Conservation (phyloP, 139 green algal genomes). For the Chlorella vulgaris region DNA sequence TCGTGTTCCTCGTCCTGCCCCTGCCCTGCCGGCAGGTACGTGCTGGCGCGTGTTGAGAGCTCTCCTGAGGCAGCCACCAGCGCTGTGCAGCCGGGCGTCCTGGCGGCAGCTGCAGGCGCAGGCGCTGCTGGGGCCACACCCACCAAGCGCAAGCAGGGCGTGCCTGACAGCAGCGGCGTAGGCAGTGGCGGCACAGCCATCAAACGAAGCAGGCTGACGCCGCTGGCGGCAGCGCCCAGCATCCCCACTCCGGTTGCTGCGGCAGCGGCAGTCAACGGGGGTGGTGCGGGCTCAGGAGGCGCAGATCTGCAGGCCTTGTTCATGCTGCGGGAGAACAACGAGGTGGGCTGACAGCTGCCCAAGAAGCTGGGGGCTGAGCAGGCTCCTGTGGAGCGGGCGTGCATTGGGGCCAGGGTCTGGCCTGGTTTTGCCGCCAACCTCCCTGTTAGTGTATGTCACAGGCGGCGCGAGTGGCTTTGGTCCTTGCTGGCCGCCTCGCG, state of each 20-base stretch:
- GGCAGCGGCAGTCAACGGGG: not conserved
- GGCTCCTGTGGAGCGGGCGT: too few relatives aligned
- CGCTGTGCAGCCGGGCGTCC: not conserved
- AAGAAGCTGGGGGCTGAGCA: not conserved
- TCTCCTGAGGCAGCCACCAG: constrained; percentile 13
- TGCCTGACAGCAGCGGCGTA: not conserved
- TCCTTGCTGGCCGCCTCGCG: too few relatives aligned
- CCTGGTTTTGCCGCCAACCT: too few relatives aligned
- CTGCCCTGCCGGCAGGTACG: too few relatives aligned
- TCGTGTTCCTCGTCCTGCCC: too few relatives aligned
- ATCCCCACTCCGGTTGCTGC: too few relatives aligned
- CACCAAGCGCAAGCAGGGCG: not conserved
- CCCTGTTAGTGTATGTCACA: too few relatives aligned
- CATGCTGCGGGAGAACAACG: not conserved
- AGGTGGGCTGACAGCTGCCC: not conserved
- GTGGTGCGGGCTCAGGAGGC: not conserved
- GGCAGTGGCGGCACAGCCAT: not conserved
- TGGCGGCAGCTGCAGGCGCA: not conserved
- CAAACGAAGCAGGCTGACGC: not conserved
- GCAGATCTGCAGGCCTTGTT: not conserved
- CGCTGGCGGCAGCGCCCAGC: too few relatives aligned
- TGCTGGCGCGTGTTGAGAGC: not conserved
- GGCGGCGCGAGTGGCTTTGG: too few relatives aligned
- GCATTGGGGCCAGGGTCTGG: too few relatives aligned
- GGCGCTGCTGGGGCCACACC: not conserved